These are phyloP conservation scores for Aspergillus sp. DNA, from an alignment of 2,329 filamentous ascomycete species.

Conservation along the genomic window DNA sequence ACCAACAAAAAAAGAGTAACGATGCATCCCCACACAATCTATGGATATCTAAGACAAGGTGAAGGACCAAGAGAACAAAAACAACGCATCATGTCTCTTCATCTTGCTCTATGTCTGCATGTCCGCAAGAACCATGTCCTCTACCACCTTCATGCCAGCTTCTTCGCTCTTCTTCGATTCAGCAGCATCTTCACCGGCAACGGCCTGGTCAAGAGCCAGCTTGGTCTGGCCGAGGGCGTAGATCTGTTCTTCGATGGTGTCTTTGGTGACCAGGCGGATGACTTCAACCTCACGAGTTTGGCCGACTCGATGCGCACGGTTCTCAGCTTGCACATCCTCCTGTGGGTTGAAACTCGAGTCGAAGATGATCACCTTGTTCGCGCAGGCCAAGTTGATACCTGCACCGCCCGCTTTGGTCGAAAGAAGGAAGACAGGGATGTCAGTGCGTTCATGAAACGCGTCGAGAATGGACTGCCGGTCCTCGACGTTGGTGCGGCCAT, in stretches of 20 bases:
- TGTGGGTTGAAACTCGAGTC: conserved; percentile 97
- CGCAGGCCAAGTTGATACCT: conserved; percentile 90
- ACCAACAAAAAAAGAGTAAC: background rate
- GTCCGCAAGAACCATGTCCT: conserved; percentile 50
- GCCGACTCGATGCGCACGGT: conserved; percentile 90
- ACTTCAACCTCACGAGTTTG: conserved; percentile 91
- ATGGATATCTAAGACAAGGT: background rate
- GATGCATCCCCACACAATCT: background rate
- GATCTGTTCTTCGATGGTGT: conserved; percentile 91
- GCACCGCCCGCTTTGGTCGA: conserved; percentile 95
- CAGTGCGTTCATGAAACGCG: conserved; percentile 71
- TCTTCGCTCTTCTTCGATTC: conserved; percentile 52
- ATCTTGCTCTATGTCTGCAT: conserved; percentile 23
- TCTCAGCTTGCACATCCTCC: conserved; percentile 97
- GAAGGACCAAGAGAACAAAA: background rate
- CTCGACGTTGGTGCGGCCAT: conserved; percentile 77
- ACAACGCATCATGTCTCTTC: conserved; percentile 8
- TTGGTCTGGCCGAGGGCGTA: conserved; percentile 90
- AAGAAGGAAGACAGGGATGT: conserved; percentile 86
- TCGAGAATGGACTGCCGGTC: conserved; percentile 87
- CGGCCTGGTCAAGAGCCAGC: conserved; percentile 77
- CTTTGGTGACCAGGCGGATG: conserved; percentile 74
- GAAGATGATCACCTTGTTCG: conserved; percentile 97
- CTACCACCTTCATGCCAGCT: conserved; percentile 50
- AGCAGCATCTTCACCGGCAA: conserved; percentile 59